These are phyloP conservation scores for Erysimum cheiranthoides DNA, from an alignment of 345 rosid genomes.

Conservation along the genomic window DNA sequence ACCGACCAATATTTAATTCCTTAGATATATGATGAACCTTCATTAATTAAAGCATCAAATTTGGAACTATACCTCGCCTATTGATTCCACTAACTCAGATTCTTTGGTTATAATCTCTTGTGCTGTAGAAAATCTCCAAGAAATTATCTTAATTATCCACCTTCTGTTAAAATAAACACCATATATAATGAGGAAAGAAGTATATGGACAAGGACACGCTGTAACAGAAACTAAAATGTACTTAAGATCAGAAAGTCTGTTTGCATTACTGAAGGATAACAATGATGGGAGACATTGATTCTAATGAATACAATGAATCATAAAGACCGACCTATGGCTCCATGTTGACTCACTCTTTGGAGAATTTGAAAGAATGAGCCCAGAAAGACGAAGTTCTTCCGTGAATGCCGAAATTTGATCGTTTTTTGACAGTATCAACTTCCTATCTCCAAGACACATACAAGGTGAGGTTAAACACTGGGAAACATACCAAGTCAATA, in stretches of 20 bases:
- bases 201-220: too few species aligned
- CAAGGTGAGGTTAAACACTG: too few species aligned
- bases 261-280: too few species aligned
- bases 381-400: too few species aligned
- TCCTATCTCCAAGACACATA: too few species aligned
- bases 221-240: too few species aligned
- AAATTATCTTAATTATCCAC: constrained; percentile 80
- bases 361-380: too few species aligned
- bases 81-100: constrained; percentile 80
- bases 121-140: constrained; percentile 52
- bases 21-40: constrained; percentile 58
- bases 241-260: too few species aligned
- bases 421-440: too few species aligned
- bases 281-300: too few species aligned
- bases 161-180: constrained; percentile 78
- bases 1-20: constrained; percentile 8
- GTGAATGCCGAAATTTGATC: too few species aligned
- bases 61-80: constrained; percentile 81
- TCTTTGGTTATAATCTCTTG: constrained; percentile 68
- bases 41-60: constrained; percentile 52
- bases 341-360: constrained; percentile 94
- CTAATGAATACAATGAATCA: constrained; percentile 8
- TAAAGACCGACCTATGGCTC: constrained; percentile 73
- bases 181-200: too few species aligned
- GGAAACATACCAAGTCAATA: constrained; percentile 3